Percentiles rank a stretch among this genome's conserved stretches.
These are phyloP conservation scores for Penicillium simplicissimum DNA, from an alignment of 495 filamentous ascomycete genomes.

Conservation along the genomic window DNA sequence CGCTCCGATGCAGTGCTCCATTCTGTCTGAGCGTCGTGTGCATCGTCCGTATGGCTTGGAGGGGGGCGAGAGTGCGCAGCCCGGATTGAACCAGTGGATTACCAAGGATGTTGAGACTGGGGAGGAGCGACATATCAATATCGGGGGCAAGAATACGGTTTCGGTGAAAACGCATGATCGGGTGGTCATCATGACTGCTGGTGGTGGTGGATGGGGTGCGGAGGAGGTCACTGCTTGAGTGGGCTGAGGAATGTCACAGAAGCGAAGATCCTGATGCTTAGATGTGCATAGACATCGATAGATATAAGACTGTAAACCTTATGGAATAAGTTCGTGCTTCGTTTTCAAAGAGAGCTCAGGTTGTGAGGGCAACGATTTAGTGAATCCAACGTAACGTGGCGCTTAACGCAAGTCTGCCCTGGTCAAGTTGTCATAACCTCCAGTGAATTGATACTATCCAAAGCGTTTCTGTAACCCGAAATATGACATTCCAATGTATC, in stretches of 20 bases:
- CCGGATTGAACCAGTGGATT: slow-evolving; percentile 87
- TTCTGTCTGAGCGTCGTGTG: slow-evolving; percentile 83
- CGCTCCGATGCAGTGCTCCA: slow-evolving; percentile 82
- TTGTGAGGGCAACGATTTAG: too few relatives aligned
- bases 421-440: background rate
- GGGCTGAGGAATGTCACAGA: too few relatives aligned
- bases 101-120: slow-evolving; percentile 53
- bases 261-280: background rate
- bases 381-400: background rate
- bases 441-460: background rate
- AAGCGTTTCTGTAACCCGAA: background rate
- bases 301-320: background rate
- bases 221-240: slow-evolving; percentile 15
- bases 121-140: slow-evolving; percentile 72
- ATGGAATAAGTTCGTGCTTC: background rate
- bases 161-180: slow-evolving; percentile 82
- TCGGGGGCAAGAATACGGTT: slow-evolving; percentile 94
- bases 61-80: slow-evolving; percentile 78
- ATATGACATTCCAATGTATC: background rate
- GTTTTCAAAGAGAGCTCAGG: background rate
- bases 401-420: background rate
- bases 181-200: slow-evolving; percentile 68
- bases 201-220: slow-evolving; percentile 54
- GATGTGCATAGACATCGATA: background rate
- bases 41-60: slow-evolving; percentile 86